Evolutionary conservation across 1,284 basidiomycete genomes (phyloP).

Genomic region (Fomitopsis betulina): DNA sequence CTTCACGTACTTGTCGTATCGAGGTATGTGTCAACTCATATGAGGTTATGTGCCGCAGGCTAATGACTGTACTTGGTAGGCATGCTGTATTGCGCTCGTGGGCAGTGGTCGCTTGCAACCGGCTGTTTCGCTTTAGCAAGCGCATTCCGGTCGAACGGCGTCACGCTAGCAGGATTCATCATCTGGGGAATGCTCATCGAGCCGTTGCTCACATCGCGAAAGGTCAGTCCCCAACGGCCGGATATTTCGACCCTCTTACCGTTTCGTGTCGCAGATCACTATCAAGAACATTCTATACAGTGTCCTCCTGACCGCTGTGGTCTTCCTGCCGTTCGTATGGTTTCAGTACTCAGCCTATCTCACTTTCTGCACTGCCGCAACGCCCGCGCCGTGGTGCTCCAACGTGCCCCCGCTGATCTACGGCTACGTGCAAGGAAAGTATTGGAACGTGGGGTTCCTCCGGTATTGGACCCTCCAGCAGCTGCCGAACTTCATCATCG

Average conservation of each 20-base stretch:
- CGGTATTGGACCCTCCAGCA: conserved; percentile 85
- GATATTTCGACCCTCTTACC: conserved; percentile 8
- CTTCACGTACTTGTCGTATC: conserved; percentile 77
- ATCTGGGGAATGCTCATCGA: conserved; percentile 62
- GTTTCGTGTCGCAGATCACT: conserved; percentile 28
- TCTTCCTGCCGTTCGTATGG: conserved; percentile 26
- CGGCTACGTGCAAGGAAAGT: conserved; percentile 76
- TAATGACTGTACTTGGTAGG: conserved; percentile 32
- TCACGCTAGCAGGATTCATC: conserved; percentile 72
- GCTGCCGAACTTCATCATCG: conserved; percentile 85
- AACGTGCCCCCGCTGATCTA: conserved; percentile 67
- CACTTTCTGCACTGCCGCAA: background rate
- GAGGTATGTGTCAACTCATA: conserved; percentile 40
- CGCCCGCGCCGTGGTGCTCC: conserved; percentile 58
- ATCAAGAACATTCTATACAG: conserved; percentile 29
- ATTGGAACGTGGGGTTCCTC: conserved; percentile 88
- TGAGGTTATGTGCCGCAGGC: background rate
- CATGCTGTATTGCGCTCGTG: conserved; percentile 54
- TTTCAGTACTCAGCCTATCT: background rate
- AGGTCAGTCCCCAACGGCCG: conserved; percentile 24
- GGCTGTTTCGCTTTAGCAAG: conserved; percentile 64
- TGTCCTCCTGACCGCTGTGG: conserved; percentile 31
- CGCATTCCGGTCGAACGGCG: conserved; percentile 78
- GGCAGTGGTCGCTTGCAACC: conserved; percentile 50
- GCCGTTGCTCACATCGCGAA: conserved; percentile 38